Evolutionary conservation across 2,329 filamentous ascomycete genomes (phyloP).

Genomic region (Xylariales sp.): DNA sequence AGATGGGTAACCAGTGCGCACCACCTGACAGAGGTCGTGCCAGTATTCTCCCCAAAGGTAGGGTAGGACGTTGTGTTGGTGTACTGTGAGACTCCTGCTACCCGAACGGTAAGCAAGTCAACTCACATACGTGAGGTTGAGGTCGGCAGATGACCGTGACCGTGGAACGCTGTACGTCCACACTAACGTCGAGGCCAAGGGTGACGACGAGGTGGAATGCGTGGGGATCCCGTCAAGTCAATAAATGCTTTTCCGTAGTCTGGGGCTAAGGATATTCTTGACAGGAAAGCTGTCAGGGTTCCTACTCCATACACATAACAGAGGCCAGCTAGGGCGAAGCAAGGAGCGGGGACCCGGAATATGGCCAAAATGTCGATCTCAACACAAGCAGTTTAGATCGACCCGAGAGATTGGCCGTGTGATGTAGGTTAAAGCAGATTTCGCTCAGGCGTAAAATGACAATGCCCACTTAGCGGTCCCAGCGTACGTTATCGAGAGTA

Average conservation of each 20-base stretch:
- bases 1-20: too few relatives aligned
- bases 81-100: too few relatives aligned
- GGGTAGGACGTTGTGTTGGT: conserved; percentile 2
- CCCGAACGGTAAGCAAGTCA: conserved; percentile 14
- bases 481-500: too few relatives aligned
- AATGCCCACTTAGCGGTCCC: too few relatives aligned
- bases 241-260: too few relatives aligned
- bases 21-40: background rate
- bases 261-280: too few relatives aligned
- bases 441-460: too few relatives aligned
- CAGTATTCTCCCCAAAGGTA: background rate
- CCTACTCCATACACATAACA: conserved; percentile 1
- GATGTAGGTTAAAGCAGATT: too few relatives aligned
- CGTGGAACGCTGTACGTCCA: conserved; percentile 18
- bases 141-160: conserved; percentile 14
- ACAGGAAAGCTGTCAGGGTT: conserved; percentile 1
- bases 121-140: conserved; percentile 15
- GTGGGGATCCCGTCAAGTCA: too few relatives aligned
- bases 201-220: too few relatives aligned
- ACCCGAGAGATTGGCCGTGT: background rate
- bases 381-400: background rate
- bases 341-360: conserved; percentile 3
- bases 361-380: conserved; percentile 5
- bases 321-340: conserved; percentile 3
- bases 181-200: conserved; percentile 15